Conservation (phyloP, 306 rosid genomes). For the Quercus parvula region DNA sequence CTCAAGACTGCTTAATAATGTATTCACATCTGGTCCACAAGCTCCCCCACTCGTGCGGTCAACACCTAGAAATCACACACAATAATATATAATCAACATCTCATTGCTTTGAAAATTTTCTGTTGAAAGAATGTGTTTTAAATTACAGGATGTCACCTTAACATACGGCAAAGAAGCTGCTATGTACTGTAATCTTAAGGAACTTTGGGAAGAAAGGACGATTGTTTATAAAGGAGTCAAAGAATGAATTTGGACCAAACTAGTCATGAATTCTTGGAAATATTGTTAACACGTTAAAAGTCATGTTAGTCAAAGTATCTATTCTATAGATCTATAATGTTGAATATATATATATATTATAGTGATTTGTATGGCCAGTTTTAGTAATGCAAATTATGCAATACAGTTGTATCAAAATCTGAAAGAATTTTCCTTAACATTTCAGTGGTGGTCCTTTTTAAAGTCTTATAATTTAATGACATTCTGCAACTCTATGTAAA, state of each 20-base stretch:
- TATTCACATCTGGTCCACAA: slow-evolving; percentile 26
- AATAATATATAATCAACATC: background rate
- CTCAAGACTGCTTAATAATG: slow-evolving; percentile 4
- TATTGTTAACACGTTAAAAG: slow-evolving; percentile 15
- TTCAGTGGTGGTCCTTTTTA: background rate
- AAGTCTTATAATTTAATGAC: too few species aligned
- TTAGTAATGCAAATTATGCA: slow-evolving; percentile 6
- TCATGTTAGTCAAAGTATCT: slow-evolving; percentile 41
- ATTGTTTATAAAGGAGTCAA: slow-evolving; percentile 37
- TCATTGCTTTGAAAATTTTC: slow-evolving; percentile 36
- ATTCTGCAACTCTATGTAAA: too few species aligned
- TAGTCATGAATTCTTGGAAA: slow-evolving; percentile 38
- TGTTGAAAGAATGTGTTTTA: slow-evolving; percentile 39
- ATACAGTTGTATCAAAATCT: slow-evolving; percentile 3
- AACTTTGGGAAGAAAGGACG: slow-evolving; percentile 13
- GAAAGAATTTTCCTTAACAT: background rate
- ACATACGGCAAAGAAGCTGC: slow-evolving; percentile 68
- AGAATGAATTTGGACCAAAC: slow-evolving; percentile 38
- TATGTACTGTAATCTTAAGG: slow-evolving; percentile 24
- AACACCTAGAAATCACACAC: slow-evolving; percentile 33
- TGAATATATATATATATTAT: background rate
- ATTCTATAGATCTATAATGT: slow-evolving; percentile 5
- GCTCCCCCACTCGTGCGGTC: slow-evolving; percentile 66
- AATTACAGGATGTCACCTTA: slow-evolving; percentile 58
- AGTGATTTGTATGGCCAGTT: background rate